Percentiles rank a stretch among this genome's conserved stretches.
Evolutionary conservation across 805 yeast species (phyloP).

Genomic region (Ascoidea rubescens): DNA sequence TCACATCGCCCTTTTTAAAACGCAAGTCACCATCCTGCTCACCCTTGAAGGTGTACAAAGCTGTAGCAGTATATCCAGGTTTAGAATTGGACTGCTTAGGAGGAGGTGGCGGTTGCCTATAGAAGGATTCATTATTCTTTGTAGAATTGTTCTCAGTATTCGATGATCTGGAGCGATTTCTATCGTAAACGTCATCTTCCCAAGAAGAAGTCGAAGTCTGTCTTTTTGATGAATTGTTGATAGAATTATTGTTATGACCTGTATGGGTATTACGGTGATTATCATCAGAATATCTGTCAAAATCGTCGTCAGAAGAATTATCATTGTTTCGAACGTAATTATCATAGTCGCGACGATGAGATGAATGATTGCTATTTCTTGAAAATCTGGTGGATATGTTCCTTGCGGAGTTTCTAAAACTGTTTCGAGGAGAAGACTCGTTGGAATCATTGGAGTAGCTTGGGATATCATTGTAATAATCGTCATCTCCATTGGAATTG

Average conservation of each 20-base stretch:
- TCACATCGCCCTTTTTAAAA: conserved; percentile 88
- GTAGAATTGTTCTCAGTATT: conserved; percentile 22
- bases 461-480: conserved; percentile 65
- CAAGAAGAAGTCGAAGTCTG: conserved; percentile 34
- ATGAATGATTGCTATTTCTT: conserved; percentile 15
- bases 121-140: conserved; percentile 30
- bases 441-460: conserved; percentile 47
- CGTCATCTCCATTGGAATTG: conserved; percentile 34
- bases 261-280: conserved; percentile 9
- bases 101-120: conserved; percentile 16
- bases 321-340: conserved; percentile 15
- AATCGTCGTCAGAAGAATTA: conserved; percentile 14
- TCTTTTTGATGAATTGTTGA: conserved; percentile 3
- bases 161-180: conserved; percentile 23
- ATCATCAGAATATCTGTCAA: conserved; percentile 16
- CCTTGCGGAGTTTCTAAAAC: conserved; percentile 10
- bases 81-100: conserved; percentile 11
- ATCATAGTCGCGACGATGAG: conserved; percentile 10
- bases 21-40: conserved; percentile 90
- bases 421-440: conserved; percentile 24
- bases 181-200: conserved; percentile 83
- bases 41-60: conserved; percentile 78
- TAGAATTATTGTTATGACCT: conserved; percentile 7
- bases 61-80: conserved; percentile 67
- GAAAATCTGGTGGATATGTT: conserved; percentile 13